Evolutionary conservation across 768 basidiomycete species (phyloP), one percentile per base, ranked within the genome.

Genomic region (Tubosaeta sp.): DNA sequence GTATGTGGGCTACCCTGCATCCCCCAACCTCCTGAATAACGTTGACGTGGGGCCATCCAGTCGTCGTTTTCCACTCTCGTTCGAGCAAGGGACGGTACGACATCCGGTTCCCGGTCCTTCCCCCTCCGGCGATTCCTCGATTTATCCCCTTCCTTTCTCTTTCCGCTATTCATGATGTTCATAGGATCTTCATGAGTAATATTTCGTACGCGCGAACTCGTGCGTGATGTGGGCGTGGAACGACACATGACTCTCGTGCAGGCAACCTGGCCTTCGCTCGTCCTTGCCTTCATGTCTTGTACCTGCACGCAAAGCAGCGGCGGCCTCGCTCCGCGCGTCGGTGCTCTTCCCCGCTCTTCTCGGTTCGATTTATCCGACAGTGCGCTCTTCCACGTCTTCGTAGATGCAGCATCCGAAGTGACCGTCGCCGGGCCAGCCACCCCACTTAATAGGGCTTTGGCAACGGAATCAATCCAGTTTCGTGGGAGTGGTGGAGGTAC

Each of bases 391-490:
- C 57, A 62, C 14, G 60, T 60, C 51, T 46, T 52, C 24, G 52
- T 55, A 2, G 59, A 70, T 9, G 58, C 65, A 38, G 65, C 43
- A 47, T 58, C 53, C 51, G 60, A 53, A 34, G 49, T 75, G 5
- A 78, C 63, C 53, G 42, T 44, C 0, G 48, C 52, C 70, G 60
- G 44, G 4, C 73, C 78, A 31, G 70, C 63, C 3, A 76, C 76
- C 18, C 80, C 79, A 40, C 76, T 75, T n/a, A 83, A 69, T 9
- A 88, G 73, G 0, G 84, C 84, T 48, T 76, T 80, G 9, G 84
- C 76, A n/a, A 88, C 83, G 2, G 73, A 78, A 61, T 85, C 82
- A 21, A 88, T 69, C 87, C 87, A 89, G n/a, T 79, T 79, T 8
- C 73, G 64, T 4, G 86, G 85, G 29, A 87, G 70, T 4, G 84